These are phyloP conservation scores for Gryganskiella cystojenkinii DNA, from an alignment of 192 early-diverging fungal species.

Conservation along the genomic window DNA sequence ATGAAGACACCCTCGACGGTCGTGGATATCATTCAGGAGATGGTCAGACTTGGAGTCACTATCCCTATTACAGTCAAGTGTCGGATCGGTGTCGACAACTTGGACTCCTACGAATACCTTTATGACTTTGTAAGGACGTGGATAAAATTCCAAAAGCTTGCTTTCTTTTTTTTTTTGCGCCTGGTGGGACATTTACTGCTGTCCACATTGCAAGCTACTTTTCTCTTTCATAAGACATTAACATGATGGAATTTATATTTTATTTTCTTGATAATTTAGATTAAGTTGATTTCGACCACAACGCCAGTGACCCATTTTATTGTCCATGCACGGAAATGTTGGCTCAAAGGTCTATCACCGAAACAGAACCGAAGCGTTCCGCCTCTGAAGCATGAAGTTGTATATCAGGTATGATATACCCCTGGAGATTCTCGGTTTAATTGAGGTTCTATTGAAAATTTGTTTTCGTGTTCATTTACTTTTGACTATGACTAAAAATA, in stretches of 20 bases:
- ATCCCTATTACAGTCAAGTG: constrained; percentile 79
- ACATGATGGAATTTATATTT: no score
- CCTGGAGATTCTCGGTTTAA: no score
- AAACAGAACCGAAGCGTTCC: constrained; percentile 76
- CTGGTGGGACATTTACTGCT: no score
- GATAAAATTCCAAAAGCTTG: no score
- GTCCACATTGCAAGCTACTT: no score
- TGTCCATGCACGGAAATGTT: constrained; percentile 77
- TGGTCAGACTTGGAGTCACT: constrained; percentile 52
- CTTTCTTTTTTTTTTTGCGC: no score
- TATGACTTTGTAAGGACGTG: constrained; percentile 54
- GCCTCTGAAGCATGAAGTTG: constrained; percentile 70
- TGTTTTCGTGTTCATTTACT: no score
- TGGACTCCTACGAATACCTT: constrained; percentile 72
- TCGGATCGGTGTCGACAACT: constrained; percentile 78
- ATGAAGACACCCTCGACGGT: constrained; percentile 73
- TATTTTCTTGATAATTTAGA: constrained; percentile 13
- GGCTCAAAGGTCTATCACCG: constrained; percentile 72
- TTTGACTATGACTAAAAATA: no score
- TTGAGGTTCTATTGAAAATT: no score
- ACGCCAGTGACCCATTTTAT: constrained; percentile 61
- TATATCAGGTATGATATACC: constrained; percentile 52
- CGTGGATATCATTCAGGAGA: constrained; percentile 66
- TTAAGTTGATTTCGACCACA: constrained; percentile 40
- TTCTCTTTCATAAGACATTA: no score